Percentiles rank a stretch among this genome's conserved stretches.
Conservation (phyloP, 2,329 filamentous ascomycete genomes). For the Exophiala aquamarina region DNA sequence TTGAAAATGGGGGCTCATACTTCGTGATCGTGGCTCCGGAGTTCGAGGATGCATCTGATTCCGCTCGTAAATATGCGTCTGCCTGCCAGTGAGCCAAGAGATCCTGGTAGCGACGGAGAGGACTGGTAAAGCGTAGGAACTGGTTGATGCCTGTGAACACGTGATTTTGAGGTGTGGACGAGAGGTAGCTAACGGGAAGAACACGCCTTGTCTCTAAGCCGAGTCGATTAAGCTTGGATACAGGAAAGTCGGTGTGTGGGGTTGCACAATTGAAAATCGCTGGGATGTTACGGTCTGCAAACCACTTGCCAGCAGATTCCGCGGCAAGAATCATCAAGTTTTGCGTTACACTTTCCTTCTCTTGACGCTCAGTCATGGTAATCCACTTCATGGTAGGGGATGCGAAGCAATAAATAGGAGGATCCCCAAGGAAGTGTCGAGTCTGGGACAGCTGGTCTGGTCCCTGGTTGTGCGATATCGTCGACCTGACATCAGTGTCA, state of each 20-base stretch:
- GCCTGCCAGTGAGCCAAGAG: slow-evolving; percentile 65
- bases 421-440: slow-evolving; percentile 41
- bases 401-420: slow-evolving; percentile 37
- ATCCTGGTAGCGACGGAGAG: slow-evolving; percentile 61
- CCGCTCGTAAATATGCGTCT: slow-evolving; percentile 59
- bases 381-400: slow-evolving; percentile 3
- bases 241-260: slow-evolving; percentile 32
- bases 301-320: slow-evolving; percentile 53
- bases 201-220: neutral
- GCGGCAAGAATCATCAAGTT: slow-evolving; percentile 59
- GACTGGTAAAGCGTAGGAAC: slow-evolving; percentile 61
- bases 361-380: slow-evolving; percentile 26
- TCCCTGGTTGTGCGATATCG: slow-evolving; percentile 4
- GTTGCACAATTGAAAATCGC: slow-evolving; percentile 48
- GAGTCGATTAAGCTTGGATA: slow-evolving; percentile 40
- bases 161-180: slow-evolving; percentile 50
- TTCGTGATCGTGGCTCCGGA: neutral
- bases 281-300: slow-evolving; percentile 52
- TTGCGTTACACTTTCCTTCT: slow-evolving; percentile 42
- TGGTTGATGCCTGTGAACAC: slow-evolving; percentile 50
- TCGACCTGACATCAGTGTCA: neutral
- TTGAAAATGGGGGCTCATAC: slow-evolving; percentile 51
- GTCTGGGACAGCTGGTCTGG: slow-evolving; percentile 30
- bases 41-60: slow-evolving; percentile 43
- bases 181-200: slow-evolving; percentile 34